Evolutionary conservation across 495 filamentous ascomycete species (phyloP).

Genomic region (Neurospora sp.): DNA sequence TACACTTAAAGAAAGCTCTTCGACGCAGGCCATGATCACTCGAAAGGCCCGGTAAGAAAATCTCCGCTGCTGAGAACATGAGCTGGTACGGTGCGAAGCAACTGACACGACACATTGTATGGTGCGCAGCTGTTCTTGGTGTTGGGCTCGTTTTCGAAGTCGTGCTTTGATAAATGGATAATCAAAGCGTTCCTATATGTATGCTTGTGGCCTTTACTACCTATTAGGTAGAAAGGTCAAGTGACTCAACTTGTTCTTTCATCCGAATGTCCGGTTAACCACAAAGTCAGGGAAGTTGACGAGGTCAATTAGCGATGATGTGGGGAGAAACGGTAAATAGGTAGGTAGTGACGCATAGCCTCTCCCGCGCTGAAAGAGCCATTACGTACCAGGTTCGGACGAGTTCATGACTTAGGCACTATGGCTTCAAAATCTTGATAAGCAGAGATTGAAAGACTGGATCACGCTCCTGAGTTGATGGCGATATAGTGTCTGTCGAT

Average conservation of each 20-base stretch:
- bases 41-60: too few species aligned
- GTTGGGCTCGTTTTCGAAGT: too few species aligned
- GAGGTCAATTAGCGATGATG: background rate
- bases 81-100: background rate
- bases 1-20: background rate
- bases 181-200: too few species aligned
- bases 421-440: background rate
- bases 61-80: too few species aligned
- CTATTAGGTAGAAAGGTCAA: background rate
- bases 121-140: too few species aligned
- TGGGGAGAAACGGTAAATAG: background rate
- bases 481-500: background rate
- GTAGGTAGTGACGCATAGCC: background rate
- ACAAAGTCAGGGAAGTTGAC: background rate
- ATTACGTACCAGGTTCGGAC: background rate
- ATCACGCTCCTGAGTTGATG: background rate
- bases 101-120: too few species aligned
- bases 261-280: background rate
- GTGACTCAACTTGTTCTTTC: background rate
- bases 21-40: background rate
- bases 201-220: background rate
- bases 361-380: background rate
- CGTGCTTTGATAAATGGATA: too few species aligned
- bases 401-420: background rate
- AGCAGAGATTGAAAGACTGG: background rate